Percentiles rank a stretch among this genome's conserved stretches.
Conservation (phyloP, 2,329 filamentous ascomycete genomes). For the Ophiostoma triangulosporum region DNA sequence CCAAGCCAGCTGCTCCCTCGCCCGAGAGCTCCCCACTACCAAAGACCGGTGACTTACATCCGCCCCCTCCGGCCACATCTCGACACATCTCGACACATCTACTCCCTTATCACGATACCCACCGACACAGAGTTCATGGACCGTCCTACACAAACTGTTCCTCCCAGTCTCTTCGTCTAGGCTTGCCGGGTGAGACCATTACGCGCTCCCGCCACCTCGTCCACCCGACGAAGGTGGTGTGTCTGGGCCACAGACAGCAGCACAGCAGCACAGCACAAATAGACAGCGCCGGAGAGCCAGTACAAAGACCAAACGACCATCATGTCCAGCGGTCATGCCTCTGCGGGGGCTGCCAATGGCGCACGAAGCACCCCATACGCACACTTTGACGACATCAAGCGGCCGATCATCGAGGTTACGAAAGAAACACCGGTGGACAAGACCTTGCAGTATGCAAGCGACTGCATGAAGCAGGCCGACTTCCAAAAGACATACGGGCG, state of each 20-base stretch:
- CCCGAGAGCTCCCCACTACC: background rate
- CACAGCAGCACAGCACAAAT: background rate
- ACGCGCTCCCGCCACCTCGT: conserved; percentile 7
- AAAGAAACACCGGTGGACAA: conserved; percentile 36
- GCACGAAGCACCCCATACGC: conserved; percentile 2
- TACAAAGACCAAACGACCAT: background rate
- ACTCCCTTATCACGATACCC: background rate
- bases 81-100: background rate
- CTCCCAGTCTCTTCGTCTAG: background rate
- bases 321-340: background rate
- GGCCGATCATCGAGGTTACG: conserved; percentile 27
- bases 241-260: background rate
- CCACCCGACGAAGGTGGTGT: conserved; percentile 10
- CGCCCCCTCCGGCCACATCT: background rate
- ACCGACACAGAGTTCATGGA: background rate
- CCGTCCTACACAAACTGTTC: background rate
- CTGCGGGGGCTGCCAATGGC: background rate
- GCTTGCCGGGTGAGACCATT: background rate
- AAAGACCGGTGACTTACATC: background rate
- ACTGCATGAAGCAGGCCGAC: conserved; percentile 44
- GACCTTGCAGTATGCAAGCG: conserved; percentile 39
- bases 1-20: background rate
- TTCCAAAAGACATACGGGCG: conserved; percentile 48
- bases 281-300: background rate
- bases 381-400: conserved; percentile 14